These are phyloP conservation scores for Irineochytrium annulatum DNA, from an alignment of 192 early-diverging fungal species.

Conservation along the genomic window DNA sequence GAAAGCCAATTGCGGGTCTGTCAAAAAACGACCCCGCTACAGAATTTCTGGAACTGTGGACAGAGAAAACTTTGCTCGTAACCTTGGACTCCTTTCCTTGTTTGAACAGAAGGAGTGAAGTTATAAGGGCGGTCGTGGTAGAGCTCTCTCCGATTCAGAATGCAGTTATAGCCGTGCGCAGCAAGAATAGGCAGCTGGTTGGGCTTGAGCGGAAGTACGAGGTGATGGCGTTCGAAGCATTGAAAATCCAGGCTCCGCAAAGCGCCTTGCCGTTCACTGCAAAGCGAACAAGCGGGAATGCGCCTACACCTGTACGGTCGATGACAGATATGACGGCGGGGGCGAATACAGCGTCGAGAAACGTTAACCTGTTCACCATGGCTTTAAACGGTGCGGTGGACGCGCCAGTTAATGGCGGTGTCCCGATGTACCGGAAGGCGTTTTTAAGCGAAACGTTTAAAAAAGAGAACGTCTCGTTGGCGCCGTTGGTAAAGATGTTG, in stretches of 20 bases:
- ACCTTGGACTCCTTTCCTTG: constrained; percentile 67
- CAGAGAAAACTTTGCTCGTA: constrained; percentile 63
- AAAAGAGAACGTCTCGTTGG: constrained; percentile 16
- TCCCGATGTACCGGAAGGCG: constrained; percentile 69
- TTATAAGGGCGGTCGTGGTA: constrained; percentile 46
- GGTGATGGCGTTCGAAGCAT: constrained; percentile 7
- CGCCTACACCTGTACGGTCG: too few species aligned
- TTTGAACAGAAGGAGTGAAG: constrained; percentile 51
- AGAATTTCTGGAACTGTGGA: constrained; percentile 75
- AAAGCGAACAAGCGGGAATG: constrained; percentile 4
- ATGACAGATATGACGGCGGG: constrained; percentile 1
- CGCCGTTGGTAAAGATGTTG: constrained; percentile 42
- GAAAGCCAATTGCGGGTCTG: constrained; percentile 23
- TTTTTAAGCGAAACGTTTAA: constrained; percentile 49
- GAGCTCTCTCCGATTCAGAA: constrained; percentile 75
- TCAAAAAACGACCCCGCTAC: constrained; percentile 42
- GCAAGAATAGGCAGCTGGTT: constrained; percentile 61
- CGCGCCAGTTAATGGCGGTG: constrained; percentile 79
- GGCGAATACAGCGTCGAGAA: constrained; percentile 20
- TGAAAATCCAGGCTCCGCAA: not conserved
- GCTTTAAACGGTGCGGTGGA: constrained; percentile 77
- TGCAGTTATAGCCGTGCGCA: constrained; percentile 63
- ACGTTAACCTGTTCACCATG: constrained; percentile 74
- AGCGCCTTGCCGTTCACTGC: not conserved
- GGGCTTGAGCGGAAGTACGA: constrained; percentile 51